Percentiles rank a stretch among this genome's conserved stretches.
phyloP scores from a whole-genome alignment of 2,329 filamentous ascomycete genomes.

The Acrodontium crateriforme region DNA sequence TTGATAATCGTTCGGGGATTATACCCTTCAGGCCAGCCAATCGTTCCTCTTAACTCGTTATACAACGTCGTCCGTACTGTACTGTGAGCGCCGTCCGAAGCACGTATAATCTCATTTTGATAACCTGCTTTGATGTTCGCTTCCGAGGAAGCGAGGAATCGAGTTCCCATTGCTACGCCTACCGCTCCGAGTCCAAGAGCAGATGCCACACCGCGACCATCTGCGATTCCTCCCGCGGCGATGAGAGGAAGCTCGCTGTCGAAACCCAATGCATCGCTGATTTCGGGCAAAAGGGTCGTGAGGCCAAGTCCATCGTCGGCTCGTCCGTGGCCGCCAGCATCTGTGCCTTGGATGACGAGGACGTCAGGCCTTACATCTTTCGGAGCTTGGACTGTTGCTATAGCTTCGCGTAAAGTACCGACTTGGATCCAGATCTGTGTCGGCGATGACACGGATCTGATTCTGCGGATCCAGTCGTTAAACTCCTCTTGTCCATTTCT shows the following conservation, averaged over 20 bases:
- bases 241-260: conserved; percentile 29
- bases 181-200: conserved; percentile 39
- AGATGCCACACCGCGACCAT: conserved; percentile 42
- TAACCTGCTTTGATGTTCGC: conserved; percentile 35
- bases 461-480: conserved; percentile 18
- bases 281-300: conserved; percentile 44
- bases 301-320: conserved; percentile 41
- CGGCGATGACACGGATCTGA: conserved; percentile 18
- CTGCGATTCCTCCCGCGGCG: conserved; percentile 47
- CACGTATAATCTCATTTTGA: conserved; percentile 30
- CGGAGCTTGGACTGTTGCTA: too few relatives aligned
- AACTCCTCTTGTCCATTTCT: conserved; percentile 25
- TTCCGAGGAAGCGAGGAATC: conserved; percentile 43
- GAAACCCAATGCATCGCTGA: conserved; percentile 31
- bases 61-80: conserved; percentile 39
- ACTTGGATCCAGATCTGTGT: conserved; percentile 46
- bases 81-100: conserved; percentile 37
- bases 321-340: conserved; percentile 54
- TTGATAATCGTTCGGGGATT: conserved; percentile 47
- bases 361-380: too few relatives aligned
- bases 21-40: conserved; percentile 43
- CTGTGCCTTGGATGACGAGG: conserved; percentile 48
- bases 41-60: conserved; percentile 41
- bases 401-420: too few relatives aligned
- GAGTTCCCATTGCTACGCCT: conserved; percentile 48